Base-by-base conservation (phyloP, 1,284 basidiomycete species). In the Sanghuangporus weigelae region DNA sequence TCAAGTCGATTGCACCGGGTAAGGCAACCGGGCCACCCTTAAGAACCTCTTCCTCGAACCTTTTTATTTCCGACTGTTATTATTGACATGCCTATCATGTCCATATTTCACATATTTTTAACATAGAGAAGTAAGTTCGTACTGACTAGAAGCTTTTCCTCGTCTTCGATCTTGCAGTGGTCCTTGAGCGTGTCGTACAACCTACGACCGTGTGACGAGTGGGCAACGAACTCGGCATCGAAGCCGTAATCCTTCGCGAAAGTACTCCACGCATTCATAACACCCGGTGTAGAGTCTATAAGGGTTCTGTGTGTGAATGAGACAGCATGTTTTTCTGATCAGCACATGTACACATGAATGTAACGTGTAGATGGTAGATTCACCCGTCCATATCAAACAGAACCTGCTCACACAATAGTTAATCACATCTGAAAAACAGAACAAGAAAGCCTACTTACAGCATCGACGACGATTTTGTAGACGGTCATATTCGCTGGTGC, bases 341-440 rank as follows among this genome's bases (percentile, higher is more conserved):
- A 55, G 54, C 36, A 35, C 31, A 44, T 10, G 26, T 46, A 8
- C 16, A 46, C 48, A 57, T 39, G 62, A 35, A 70, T 59, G 35
- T 58, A 63, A 57, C 60, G 54, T 49, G 35, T 26, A 63, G 40
- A 59, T 31, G 36, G 58, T 26, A 11, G 16, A 54, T 75, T 73
- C 68, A 87, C 87, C 86, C 87, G 70, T 89, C 86, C 79, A 88
- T 83, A 73, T 89, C 86, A 69, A 89, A 89, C 49, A 89, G 76
- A 67, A 88, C 79, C 86, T 79, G 19, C 7, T n/a, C 40, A 7
- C 10, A 46, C 3, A 19, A 46, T 14, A 46, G 10, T 46, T 8
- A 19, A 16, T 46, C 16, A n/a, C 19, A 12, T 14, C 1, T 38
- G 7, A 40, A 46, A 50, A 46, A 26, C 11, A 39, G 57, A 12